Conservation (phyloP, 129 eudicot genomes). For the Arctium minus region DNA sequence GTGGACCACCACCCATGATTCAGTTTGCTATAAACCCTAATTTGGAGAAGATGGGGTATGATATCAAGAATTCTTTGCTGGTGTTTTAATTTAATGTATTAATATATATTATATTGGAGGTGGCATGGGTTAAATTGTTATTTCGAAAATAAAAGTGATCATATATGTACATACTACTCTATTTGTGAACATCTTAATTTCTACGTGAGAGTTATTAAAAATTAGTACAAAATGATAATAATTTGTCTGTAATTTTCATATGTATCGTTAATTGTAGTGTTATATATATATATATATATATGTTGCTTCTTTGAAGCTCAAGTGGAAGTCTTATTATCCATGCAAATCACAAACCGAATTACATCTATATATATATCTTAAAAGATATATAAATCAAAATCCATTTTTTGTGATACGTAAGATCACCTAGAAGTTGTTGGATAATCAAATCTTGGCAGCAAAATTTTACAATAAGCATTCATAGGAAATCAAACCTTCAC, state of each 20-base stretch:
- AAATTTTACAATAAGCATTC: neutral
- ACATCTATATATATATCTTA: neutral
- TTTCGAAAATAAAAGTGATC: neutral
- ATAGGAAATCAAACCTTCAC: neutral
- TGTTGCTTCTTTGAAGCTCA: neutral
- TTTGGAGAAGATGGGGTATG: slow-evolving; percentile 90
- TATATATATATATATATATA: no score
- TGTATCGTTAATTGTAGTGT: no score
- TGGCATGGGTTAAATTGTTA: neutral
- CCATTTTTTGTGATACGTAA: neutral
- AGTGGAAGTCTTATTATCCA: neutral
- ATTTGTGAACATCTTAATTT: slow-evolving; percentile 14
- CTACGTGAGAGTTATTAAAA: neutral
- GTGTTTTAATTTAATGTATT: slow-evolving; percentile 59
- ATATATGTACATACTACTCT: slow-evolving; percentile 24
- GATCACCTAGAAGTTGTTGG: no score
- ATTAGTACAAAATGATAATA: neutral
- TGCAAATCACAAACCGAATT: neutral
- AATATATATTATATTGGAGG: neutral
- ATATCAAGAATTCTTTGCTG: slow-evolving; percentile 64
- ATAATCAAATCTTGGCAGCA: no score
- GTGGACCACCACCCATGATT: slow-evolving; percentile 97
- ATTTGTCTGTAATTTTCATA: neutral
- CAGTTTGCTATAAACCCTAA: slow-evolving; percentile 84
- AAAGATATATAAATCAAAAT: neutral